Conservation (phyloP, 108 stramenopile species). For the Conticribra weissflogii region DNA sequence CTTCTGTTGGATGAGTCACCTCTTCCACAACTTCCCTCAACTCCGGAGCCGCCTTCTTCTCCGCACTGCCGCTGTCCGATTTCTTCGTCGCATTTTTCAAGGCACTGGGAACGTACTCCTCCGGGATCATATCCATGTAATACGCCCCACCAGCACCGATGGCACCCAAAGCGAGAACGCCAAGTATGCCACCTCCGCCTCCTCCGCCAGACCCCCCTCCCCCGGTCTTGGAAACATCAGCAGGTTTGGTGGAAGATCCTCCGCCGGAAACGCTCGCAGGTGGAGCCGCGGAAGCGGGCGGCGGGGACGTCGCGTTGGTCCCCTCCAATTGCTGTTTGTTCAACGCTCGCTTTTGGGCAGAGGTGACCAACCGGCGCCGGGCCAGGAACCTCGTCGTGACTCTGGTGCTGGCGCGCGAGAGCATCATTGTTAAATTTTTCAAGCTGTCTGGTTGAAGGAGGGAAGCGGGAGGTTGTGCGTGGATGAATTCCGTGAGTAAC, state of each 20-base stretch:
- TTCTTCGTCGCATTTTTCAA: conserved; percentile 12
- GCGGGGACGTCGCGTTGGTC: background rate
- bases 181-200: conserved; percentile 16
- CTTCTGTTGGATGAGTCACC: conserved; percentile 12
- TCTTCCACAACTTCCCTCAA: conserved; percentile 24
- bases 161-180: conserved; percentile 17
- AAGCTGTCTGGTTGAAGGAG: background rate
- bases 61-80: background rate
- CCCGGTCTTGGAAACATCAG: conserved; percentile 1
- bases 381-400: background rate
- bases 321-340: conserved; percentile 57
- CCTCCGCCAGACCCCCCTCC: conserved; percentile 14
- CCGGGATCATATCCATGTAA: conserved; percentile 44
- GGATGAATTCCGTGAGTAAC: too few relatives aligned
- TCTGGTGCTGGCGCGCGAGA: background rate
- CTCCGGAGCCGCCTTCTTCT: conserved; percentile 8
- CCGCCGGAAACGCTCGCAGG: conserved; percentile 10
- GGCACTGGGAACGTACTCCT: conserved; percentile 17
- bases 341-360: conserved; percentile 55
- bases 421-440: background rate
- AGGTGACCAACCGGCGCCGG: conserved; percentile 12
- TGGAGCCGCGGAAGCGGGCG: conserved; percentile 1
- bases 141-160: conserved; percentile 51
- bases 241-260: conserved; percentile 29
- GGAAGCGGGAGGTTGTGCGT: background rate